A percentile compares a stretch with the other conserved stretches of the same genome.
These are phyloP conservation scores for Spongiforma sp. DNA, from an alignment of 1,284 basidiomycete genomes.

Conservation along the genomic window DNA sequence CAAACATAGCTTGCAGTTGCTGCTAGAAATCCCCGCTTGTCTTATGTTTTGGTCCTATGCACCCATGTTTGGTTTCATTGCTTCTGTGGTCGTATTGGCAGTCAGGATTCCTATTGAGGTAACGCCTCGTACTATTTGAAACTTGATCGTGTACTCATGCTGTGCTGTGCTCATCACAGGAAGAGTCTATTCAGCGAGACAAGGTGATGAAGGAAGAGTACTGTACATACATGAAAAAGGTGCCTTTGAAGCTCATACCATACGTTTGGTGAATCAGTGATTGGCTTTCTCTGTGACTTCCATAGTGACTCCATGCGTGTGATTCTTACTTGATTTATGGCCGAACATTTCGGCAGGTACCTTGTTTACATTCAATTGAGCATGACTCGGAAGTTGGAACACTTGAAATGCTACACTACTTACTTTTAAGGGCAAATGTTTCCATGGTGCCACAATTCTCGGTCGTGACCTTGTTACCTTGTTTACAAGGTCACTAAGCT, in stretches of 20 bases:
- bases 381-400: too few relatives aligned
- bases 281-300: too few relatives aligned
- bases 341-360: too few relatives aligned
- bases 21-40: slow-evolving; percentile 10
- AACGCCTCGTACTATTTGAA: neutral
- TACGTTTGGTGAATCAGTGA: slow-evolving; percentile 27
- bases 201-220: slow-evolving; percentile 22
- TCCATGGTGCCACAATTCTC: too few relatives aligned
- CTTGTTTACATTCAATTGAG: too few relatives aligned
- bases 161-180: neutral
- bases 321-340: too few relatives aligned
- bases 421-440: too few relatives aligned
- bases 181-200: slow-evolving; percentile 7
- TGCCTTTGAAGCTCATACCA: slow-evolving; percentile 33
- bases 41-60: slow-evolving; percentile 36
- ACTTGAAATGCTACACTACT: too few relatives aligned
- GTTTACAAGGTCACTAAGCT: too few relatives aligned
- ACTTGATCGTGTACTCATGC: slow-evolving; percentile 3
- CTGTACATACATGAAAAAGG: slow-evolving; percentile 32
- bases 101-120: slow-evolving; percentile 39
- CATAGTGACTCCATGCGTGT: too few relatives aligned
- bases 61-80: slow-evolving; percentile 23
- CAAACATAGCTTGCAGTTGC: slow-evolving; percentile 20
- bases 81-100: slow-evolving; percentile 9
- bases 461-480: too few relatives aligned